Percentiles rank a stretch among this genome's conserved stretches.
Evolutionary conservation across 2,329 filamentous ascomycete species (phyloP).

Genomic region (Apiospora aurea): DNA sequence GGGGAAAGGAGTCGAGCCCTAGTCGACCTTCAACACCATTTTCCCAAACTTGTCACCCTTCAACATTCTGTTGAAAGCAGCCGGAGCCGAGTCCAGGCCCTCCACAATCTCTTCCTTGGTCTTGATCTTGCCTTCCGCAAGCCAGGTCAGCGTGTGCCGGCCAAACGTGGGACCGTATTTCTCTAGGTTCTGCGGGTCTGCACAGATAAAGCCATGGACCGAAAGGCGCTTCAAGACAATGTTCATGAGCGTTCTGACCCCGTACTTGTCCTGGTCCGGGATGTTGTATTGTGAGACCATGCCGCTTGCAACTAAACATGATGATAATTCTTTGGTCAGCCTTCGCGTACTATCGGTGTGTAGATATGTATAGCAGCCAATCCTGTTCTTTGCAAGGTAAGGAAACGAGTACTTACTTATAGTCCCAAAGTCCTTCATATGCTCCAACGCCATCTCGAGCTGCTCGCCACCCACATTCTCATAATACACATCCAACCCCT

Average conservation of each 20-base stretch:
- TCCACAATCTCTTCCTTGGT: constrained; percentile 19
- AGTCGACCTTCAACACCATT: constrained; percentile 27
- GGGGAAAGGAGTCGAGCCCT: background rate
- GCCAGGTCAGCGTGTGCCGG: constrained; percentile 20
- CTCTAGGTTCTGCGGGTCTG: background rate
- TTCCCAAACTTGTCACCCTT: constrained; percentile 30
- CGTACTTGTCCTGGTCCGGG: constrained; percentile 26
- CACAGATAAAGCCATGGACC: constrained; percentile 27
- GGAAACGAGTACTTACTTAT: background rate
- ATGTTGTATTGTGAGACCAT: constrained; percentile 24
- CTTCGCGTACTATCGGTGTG: too few relatives aligned
- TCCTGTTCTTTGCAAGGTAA: too few relatives aligned
- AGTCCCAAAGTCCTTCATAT: constrained; percentile 29
- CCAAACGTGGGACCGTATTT: background rate
- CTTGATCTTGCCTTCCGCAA: constrained; percentile 27
- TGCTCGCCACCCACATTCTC: constrained; percentile 62
- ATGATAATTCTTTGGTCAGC: background rate
- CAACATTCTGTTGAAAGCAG: background rate
- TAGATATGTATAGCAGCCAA: too few relatives aligned
- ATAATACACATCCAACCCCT: constrained; percentile 76
- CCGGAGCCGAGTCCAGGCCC: constrained; percentile 21
- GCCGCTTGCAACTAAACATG: constrained; percentile 27
- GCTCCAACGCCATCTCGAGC: constrained; percentile 43
- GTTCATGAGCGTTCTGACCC: constrained; percentile 38
- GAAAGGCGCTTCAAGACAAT: constrained; percentile 27